Base-by-base conservation (phyloP, 1,284 basidiomycete species). In the Cystobasidium pallidum region DNA sequence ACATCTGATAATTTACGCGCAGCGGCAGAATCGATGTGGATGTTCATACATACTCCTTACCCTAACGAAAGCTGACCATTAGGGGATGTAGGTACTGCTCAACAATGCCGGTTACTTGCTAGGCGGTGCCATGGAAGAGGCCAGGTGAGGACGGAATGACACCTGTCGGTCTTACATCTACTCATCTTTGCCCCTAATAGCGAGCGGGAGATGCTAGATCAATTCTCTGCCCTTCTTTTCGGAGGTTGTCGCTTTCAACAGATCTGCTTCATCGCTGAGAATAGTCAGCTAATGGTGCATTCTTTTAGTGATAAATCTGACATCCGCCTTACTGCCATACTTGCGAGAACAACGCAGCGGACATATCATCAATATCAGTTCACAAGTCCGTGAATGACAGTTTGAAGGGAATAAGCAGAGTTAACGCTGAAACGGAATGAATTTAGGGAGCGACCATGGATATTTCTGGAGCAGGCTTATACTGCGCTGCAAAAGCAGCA, bases 401-500 rank as follows among this genome's bases (percentile, higher is more conserved):
- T 13, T 11, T 28, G 3, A 43, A 6, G 11, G 59, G 32, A 26
- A 41, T 19, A 32, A 11, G 24, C 39, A 8, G 39, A 15, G 8
- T 15, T 41, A 8, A 15, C 15, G 24, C 62, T 47, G 45, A 64
- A 3, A 1, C 10, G 3, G 17, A 28, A 1, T n/a, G 19, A 11
- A 24, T n/a, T 30, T 28, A 61, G 41, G 41, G 41, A 41, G 41
- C 58, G 2, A 21, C 34, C 17, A 55, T 55, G 24, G 52, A 55
- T n/a, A 55, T 55, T n/a, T 30, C 52, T 7, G 52, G 52, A 30
- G 52, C 52, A 11, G 52, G 52, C 13, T 15, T 55, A 28, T 55
- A 55, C n/a, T 55, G 52, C 24, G 52, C 52, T 11, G 52, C 52
- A 30, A 55, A 55, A 55, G 52, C 52, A 13, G 52, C 52, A 55